A percentile compares a stretch with the other conserved stretches of the same genome.
phyloP scores from a whole-genome alignment of 2,329 filamentous ascomycete genomes.

The Trichoderma simmonsii region DNA sequence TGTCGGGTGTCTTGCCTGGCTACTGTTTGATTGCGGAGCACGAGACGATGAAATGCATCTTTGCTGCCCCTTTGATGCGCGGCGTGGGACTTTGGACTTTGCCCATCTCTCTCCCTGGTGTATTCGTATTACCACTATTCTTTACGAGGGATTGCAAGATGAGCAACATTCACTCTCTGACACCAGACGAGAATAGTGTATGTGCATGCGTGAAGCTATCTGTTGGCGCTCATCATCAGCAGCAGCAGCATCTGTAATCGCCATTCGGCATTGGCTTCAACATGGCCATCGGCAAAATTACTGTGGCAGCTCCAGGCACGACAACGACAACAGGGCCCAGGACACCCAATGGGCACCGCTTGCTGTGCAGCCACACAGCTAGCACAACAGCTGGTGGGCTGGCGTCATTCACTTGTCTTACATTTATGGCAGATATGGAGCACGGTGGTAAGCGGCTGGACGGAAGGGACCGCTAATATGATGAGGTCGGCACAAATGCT shows the following conservation, averaged over 20 bases:
- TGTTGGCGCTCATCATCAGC: neutral
- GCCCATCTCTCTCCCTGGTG: neutral
- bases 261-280: neutral
- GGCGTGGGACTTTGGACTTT: neutral
- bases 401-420: neutral
- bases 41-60: neutral
- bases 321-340: neutral
- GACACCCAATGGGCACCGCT: neutral
- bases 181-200: too few relatives aligned
- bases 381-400: neutral
- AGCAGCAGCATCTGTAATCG: neutral
- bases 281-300: neutral
- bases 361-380: neutral
- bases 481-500: conserved; percentile 10
- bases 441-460: conserved; percentile 16
- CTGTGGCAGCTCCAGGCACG: neutral
- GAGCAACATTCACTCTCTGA: too few relatives aligned
- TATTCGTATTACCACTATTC: neutral
- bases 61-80: neutral
- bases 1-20: neutral
- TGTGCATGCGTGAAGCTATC: neutral
- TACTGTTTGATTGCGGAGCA: conserved; percentile 1
- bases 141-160: neutral
- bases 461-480: conserved; percentile 18
- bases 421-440: neutral